phyloP scores from a whole-genome alignment of 1,139 yeast genomes.

The Williopsis jadinii region DNA sequence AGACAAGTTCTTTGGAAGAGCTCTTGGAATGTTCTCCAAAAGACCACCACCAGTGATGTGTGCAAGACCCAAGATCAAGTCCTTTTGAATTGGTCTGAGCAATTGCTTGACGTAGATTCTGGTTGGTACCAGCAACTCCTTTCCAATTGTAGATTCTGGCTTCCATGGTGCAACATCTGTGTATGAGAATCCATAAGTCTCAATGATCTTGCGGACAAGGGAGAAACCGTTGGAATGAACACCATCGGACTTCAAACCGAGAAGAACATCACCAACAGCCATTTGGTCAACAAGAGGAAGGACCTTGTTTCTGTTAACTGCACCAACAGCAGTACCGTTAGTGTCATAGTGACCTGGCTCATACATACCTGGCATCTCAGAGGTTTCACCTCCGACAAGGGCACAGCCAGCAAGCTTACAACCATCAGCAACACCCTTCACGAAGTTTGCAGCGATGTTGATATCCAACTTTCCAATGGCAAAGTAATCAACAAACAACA shows the following conservation, averaged over 20 bases:
- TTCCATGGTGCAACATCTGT: slow-evolving; percentile 84
- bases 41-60: slow-evolving; percentile 99
- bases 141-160: slow-evolving; percentile 66
- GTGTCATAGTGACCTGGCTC: slow-evolving; percentile 94
- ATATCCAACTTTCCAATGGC: slow-evolving; percentile 92
- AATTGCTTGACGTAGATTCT: slow-evolving; percentile 90
- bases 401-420: slow-evolving; percentile 97
- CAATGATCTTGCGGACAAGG: slow-evolving; percentile 89
- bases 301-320: slow-evolving; percentile 74
- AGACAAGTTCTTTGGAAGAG: slow-evolving; percentile 71
- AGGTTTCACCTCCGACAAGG: slow-evolving; percentile 96
- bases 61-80: slow-evolving; percentile 77
- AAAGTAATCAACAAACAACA: slow-evolving; percentile 90
- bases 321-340: slow-evolving; percentile 98
- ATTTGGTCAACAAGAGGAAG: slow-evolving; percentile 65
- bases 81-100: slow-evolving; percentile 63
- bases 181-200: slow-evolving; percentile 62
- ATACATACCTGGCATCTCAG: slow-evolving; percentile 99
- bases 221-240: slow-evolving; percentile 97
- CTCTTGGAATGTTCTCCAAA: slow-evolving; percentile 93
- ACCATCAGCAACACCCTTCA: slow-evolving; percentile 93
- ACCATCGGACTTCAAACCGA: slow-evolving; percentile 89
- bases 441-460: slow-evolving; percentile 79
- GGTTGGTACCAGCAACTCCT: slow-evolving; percentile 83
- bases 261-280: slow-evolving; percentile 70